Evolutionary conservation across 176 grass and related monocot genomes (phyloP).

Genomic region (Zea luxurians): DNA sequence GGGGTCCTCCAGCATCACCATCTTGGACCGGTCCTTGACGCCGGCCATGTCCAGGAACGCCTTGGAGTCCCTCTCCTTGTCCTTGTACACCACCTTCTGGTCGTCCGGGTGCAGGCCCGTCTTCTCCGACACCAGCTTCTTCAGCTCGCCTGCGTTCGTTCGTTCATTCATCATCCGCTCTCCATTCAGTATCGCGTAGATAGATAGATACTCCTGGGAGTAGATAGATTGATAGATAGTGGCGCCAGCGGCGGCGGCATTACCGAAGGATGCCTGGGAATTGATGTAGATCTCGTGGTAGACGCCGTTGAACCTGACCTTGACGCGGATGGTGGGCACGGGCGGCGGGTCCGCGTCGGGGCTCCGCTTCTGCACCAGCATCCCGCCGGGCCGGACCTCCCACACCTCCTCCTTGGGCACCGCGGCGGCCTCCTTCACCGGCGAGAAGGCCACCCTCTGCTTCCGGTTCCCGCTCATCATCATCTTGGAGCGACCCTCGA

Average conservation of each 20-base stretch:
- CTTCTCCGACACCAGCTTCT: slow-evolving; percentile 76
- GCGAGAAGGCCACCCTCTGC: slow-evolving; percentile 32
- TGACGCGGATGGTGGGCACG: slow-evolving; percentile 82
- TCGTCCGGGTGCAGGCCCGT: slow-evolving; percentile 85
- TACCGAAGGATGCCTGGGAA: slow-evolving; percentile 76
- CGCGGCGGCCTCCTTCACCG: slow-evolving; percentile 42
- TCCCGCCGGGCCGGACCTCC: slow-evolving; percentile 90
- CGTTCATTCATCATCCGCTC: too few species aligned
- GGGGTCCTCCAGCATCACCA: slow-evolving; percentile 76
- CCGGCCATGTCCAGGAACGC: slow-evolving; percentile 71
- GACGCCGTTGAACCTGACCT: slow-evolving; percentile 81
- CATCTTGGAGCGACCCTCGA: slow-evolving; percentile 35
- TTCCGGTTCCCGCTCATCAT: slow-evolving; percentile 52
- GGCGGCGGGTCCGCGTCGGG: slow-evolving; percentile 51
- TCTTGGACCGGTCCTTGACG: slow-evolving; percentile 89
- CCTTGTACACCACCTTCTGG: slow-evolving; percentile 85
- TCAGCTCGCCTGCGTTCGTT: slow-evolving; percentile 64
- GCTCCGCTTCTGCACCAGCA: slow-evolving; percentile 90
- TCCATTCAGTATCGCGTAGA: too few species aligned
- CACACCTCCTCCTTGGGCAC: slow-evolving; percentile 62
- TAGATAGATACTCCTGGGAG: too few species aligned
- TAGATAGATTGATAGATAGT: too few species aligned
- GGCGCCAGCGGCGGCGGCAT: too few species aligned
- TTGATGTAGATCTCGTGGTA: slow-evolving; percentile 94
- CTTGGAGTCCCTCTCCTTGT: slow-evolving; percentile 70